A percentile compares a stretch with the other conserved stretches of the same genome.
Conservation (phyloP, 768 basidiomycete genomes). For the Mycena floridula region DNA sequence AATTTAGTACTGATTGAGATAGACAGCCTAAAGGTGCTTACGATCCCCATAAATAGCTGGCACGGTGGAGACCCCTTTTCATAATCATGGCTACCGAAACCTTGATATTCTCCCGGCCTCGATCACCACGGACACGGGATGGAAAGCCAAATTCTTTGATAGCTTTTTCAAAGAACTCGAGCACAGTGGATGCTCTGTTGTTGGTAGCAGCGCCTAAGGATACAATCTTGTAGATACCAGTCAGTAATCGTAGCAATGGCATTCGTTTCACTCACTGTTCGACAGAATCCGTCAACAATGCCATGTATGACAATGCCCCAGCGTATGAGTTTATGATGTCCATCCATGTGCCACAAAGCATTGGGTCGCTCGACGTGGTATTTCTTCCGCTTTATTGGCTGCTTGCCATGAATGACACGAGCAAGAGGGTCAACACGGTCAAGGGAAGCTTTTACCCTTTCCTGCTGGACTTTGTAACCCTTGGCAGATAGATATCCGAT, state of each 20-base stretch:
- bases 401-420: conserved; percentile 8
- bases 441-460: conserved; percentile 10
- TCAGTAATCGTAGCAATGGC: neutral
- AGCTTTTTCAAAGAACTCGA: neutral
- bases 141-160: neutral
- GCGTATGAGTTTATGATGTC: conserved; percentile 21
- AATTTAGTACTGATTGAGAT: neutral
- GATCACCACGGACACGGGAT: conserved; percentile 11
- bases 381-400: conserved; percentile 7
- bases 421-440: conserved; percentile 18
- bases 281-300: conserved; percentile 22
- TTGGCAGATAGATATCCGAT: conserved; percentile 13
- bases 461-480: conserved; percentile 15
- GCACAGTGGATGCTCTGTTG: neutral
- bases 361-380: conserved; percentile 14
- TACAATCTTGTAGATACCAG: neutral
- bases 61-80: conserved; percentile 11
- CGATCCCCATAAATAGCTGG: conserved; percentile 16
- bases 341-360: conserved; percentile 17
- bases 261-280: conserved; percentile 13
- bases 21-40: neutral
- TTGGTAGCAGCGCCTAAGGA: neutral
- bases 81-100: conserved; percentile 18
- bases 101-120: conserved; percentile 16
- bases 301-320: conserved; percentile 23